Conservation (phyloP, 805 yeast genomes). For the Saccharomycopsis capsularis region DNA sequence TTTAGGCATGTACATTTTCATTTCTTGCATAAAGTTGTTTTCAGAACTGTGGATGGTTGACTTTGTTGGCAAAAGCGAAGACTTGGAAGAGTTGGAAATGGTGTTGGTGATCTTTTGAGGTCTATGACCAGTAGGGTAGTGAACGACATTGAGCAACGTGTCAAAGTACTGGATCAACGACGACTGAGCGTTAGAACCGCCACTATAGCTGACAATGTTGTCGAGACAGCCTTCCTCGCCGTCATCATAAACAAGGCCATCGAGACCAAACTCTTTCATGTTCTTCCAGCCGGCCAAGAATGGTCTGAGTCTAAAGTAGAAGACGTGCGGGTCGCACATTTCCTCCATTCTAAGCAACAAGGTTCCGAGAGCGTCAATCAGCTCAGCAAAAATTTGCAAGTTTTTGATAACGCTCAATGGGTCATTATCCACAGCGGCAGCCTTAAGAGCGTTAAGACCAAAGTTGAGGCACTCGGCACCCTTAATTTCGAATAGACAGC, state of each 20-base stretch:
- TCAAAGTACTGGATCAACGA: slow-evolving; percentile 86
- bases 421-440: slow-evolving; percentile 45
- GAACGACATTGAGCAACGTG: slow-evolving; percentile 66
- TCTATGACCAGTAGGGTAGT: slow-evolving; percentile 67
- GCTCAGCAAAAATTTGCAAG: slow-evolving; percentile 63
- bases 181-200: slow-evolving; percentile 93
- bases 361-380: slow-evolving; percentile 66
- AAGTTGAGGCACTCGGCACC: slow-evolving; percentile 66
- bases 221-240: slow-evolving; percentile 2
- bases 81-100: slow-evolving; percentile 5
- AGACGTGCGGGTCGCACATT: slow-evolving; percentile 90
- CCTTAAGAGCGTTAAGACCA: slow-evolving; percentile 61
- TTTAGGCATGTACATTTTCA: slow-evolving; percentile 88
- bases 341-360: slow-evolving; percentile 80
- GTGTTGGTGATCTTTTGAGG: slow-evolving; percentile 25
- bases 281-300: slow-evolving; percentile 91
- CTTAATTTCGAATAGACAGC: slow-evolving; percentile 75
- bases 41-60: slow-evolving; percentile 26
- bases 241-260: slow-evolving; percentile 67
- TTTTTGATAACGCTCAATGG: slow-evolving; percentile 34
- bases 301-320: slow-evolving; percentile 81
- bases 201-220: slow-evolving; percentile 43
- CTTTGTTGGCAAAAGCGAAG: slow-evolving; percentile 12
- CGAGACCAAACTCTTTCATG: slow-evolving; percentile 79
- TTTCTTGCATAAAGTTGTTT: slow-evolving; percentile 63